Percentiles rank a stretch among this genome's conserved stretches.
Conservation (phyloP, 192 early-diverging fungal genomes). For the Backusella circina region DNA sequence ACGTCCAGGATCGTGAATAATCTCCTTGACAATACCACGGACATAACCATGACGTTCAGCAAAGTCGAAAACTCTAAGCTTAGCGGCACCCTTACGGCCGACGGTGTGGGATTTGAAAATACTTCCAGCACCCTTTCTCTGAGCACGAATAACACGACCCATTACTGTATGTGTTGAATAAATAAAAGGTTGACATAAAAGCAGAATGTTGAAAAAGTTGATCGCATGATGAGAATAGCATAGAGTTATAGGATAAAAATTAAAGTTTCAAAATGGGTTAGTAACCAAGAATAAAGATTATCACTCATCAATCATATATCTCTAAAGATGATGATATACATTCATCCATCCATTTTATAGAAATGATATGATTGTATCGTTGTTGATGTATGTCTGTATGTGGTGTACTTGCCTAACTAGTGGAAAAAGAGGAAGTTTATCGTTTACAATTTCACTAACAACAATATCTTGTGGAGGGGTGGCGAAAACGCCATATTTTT, state of each 20-base stretch:
- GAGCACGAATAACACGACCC: constrained; percentile 99
- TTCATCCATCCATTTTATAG: constrained; percentile 1
- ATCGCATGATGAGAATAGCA: not conserved
- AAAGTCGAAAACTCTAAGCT: constrained; percentile 91
- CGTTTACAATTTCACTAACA: not conserved
- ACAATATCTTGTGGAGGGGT: not conserved
- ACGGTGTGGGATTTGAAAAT: constrained; percentile 97
- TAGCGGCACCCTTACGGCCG: constrained; percentile 93
- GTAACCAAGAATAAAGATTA: not conserved
- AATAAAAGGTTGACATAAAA: not conserved
- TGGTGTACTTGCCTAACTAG: not conserved
- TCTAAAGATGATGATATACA: not conserved
- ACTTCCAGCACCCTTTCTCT: constrained; percentile 92
- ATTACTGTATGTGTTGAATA: constrained; percentile 39
- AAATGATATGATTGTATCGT: not conserved
- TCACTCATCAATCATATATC: not conserved
- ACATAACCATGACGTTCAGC: constrained; percentile 97
- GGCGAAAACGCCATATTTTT: not conserved
- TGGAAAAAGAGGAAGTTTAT: constrained; percentile 5
- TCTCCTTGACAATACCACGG: constrained; percentile 97
- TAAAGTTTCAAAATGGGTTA: not conserved
- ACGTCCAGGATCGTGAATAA: constrained; percentile 97
- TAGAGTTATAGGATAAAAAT: not conserved
- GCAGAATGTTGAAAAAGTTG: not conserved
- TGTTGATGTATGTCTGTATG: not conserved